phyloP scores from a whole-genome alignment of 164 flowering plant species.

The Vitis rotundifolia region DNA sequence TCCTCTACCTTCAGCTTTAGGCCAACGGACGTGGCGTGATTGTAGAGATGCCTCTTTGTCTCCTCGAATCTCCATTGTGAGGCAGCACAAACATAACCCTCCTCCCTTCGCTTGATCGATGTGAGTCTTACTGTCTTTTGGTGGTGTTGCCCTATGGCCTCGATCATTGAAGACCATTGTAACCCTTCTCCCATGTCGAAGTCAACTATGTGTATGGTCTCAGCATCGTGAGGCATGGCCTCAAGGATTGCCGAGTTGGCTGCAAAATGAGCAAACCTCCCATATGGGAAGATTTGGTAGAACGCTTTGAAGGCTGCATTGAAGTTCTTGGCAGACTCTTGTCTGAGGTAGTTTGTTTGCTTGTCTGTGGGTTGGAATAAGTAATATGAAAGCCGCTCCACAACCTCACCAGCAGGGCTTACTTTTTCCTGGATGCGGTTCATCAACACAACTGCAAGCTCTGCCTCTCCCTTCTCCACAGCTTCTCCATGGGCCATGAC shows the following conservation, averaged over 20 bases:
- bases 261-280: constrained; percentile 49
- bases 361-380: constrained; percentile 23
- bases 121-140: constrained; percentile 30
- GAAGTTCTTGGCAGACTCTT: constrained; percentile 50
- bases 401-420: constrained; percentile 39
- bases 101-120: constrained; percentile 32
- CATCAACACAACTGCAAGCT: constrained; percentile 45
- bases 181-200: constrained; percentile 60
- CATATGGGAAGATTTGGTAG: constrained; percentile 47
- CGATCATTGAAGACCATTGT: constrained; percentile 62
- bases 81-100: background rate
- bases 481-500: constrained; percentile 63
- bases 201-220: constrained; percentile 41
- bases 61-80: constrained; percentile 31
- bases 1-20: constrained; percentile 44
- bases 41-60: constrained; percentile 40
- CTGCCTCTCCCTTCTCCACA: constrained; percentile 31
- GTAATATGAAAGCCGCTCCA: constrained; percentile 46
- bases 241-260: constrained; percentile 57
- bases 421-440: constrained; percentile 40
- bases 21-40: constrained; percentile 35
- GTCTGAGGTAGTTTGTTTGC: constrained; percentile 35
- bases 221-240: constrained; percentile 41
- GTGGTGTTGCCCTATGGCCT: constrained; percentile 25
- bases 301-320: constrained; percentile 40